Conservation (phyloP, 1,284 basidiomycete genomes). For the Apiotrichum porosum region DNA sequence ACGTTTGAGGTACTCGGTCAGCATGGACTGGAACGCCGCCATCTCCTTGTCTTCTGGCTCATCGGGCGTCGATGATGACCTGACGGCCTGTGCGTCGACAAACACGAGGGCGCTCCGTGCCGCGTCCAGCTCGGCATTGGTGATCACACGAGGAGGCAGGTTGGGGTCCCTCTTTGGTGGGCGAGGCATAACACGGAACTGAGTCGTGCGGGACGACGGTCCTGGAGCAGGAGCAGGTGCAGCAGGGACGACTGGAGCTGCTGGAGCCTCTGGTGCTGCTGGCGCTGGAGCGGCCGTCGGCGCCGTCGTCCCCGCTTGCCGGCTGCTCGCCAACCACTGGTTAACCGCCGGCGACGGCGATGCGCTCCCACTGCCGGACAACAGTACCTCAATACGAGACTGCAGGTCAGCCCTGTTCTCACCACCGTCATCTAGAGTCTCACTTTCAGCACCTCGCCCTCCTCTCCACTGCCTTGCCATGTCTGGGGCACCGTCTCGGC, state of each 20-base stretch:
- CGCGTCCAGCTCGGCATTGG: constrained; percentile 30
- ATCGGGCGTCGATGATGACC: constrained; percentile 1
- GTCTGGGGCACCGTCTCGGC: constrained; percentile 48
- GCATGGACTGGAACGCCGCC: constrained; percentile 47
- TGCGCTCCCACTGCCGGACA: no score
- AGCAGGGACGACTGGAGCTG: background rate
- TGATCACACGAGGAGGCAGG: constrained; percentile 34
- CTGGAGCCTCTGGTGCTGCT: background rate
- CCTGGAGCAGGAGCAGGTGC: no score
- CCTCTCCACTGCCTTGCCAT: constrained; percentile 42
- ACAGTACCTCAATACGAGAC: constrained; percentile 14
- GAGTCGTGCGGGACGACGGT: constrained; percentile 7
- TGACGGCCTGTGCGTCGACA: constrained; percentile 45
- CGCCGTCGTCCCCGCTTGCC: background rate
- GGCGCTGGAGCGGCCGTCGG: background rate
- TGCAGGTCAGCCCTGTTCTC: constrained; percentile 12
- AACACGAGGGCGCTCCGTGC: constrained; percentile 25
- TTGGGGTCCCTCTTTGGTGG: constrained; percentile 15
- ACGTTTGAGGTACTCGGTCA: constrained; percentile 45
- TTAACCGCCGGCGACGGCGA: no score
- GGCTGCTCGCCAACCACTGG: no score
- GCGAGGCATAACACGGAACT: constrained; percentile 38
- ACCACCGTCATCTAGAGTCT: no score
- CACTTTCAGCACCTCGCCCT: constrained; percentile 43
- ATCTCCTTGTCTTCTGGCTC: constrained; percentile 38